A percentile compares a stretch with the other conserved stretches of the same genome.
Conservation (phyloP, 2,329 filamentous ascomycete species). For the Penicillium sp. region DNA sequence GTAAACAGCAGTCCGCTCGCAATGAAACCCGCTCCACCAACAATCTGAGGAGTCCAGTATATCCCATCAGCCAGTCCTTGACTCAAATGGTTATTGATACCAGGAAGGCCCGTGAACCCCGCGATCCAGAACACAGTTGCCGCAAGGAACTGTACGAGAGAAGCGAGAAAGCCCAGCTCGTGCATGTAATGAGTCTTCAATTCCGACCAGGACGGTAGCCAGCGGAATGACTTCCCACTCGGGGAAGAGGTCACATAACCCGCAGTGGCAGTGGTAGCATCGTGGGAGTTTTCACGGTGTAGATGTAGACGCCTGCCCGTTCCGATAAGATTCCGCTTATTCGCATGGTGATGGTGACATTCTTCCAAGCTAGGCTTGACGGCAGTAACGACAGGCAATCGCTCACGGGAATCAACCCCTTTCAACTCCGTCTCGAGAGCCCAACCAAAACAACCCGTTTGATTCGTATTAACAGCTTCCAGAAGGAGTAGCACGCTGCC, state of each 20-base stretch:
- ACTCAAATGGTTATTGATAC: slow-evolving; percentile 58
- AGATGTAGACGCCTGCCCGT: not conserved
- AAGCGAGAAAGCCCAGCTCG: slow-evolving; percentile 67
- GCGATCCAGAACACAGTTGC: slow-evolving; percentile 69
- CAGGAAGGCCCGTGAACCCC: slow-evolving; percentile 63
- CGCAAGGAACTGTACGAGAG: slow-evolving; percentile 59
- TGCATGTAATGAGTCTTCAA: slow-evolving; percentile 63
- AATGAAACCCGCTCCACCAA: slow-evolving; percentile 67
- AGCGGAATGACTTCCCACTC: slow-evolving; percentile 54
- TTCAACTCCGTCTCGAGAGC: slow-evolving; percentile 60
- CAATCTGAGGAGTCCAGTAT: slow-evolving; percentile 66
- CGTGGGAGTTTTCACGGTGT: not conserved
- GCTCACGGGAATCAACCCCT: slow-evolving; percentile 20
- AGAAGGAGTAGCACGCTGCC: slow-evolving; percentile 67
- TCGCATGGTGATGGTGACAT: slow-evolving; percentile 49
- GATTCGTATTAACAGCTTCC: slow-evolving; percentile 71
- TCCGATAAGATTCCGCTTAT: slow-evolving; percentile 36
- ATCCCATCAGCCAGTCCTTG: slow-evolving; percentile 56
- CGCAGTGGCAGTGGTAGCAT: not conserved
- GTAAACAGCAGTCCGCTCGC: slow-evolving; percentile 64
- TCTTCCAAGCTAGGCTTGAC: slow-evolving; percentile 21
- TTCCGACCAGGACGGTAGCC: slow-evolving; percentile 63
- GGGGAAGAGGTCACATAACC: slow-evolving; percentile 15
- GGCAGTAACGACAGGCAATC: slow-evolving; percentile 8
- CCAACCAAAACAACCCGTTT: slow-evolving; percentile 70